Base-by-base conservation (phyloP, 2,329 filamentous ascomycete genomes). In the Keithomyces neogunnii region DNA sequence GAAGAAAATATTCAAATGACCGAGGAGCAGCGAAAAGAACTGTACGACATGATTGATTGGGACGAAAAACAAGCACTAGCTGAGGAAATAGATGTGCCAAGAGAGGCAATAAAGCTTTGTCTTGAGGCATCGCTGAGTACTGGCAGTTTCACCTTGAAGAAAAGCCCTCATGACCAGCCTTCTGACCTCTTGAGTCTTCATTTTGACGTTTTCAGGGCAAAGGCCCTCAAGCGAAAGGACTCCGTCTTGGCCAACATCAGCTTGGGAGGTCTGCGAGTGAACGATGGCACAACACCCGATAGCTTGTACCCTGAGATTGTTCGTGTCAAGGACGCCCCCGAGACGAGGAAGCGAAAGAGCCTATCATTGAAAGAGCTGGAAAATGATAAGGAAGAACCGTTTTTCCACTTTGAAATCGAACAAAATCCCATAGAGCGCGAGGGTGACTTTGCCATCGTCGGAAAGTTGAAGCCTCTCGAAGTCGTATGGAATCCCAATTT, bases 31-130 rank as follows among this genome's bases (percentile, higher is more conserved):
- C 85, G 92, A 42, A 90, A 97, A 66, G 92, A 99, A 69, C 79
- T 99, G 8, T 99, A 97, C 67, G 86, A 95, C 59, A 95, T 89
- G 47, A 99, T 99, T 61, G 93, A 97, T 62, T 99, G 92, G 85
- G 89, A 99, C 56, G 93, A 99, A 69, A 97, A 96, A 73, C 85
- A 91, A 54, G 88, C 87, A 2, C 78, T 99, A 39, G 78, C 89
- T 0, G 90, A 96, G 58, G 85, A 87, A 42, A 85, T 99, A 3
- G 93, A 99, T 59, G 76, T 90, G 33, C 95, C 95, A 0, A 82
- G 88, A 50, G 93, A 99, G 60, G 89, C 89, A 8, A 78, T 99
- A 62, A 96, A 97, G 69, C 77, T 97, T 66, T 89, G 96, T 64
- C 74, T 99, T 47, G 90, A 97, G 64, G 86, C 93, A 47, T 92